phyloP scores from a whole-genome alignment of 306 rosid species.

The Dicorynia guianensis region DNA sequence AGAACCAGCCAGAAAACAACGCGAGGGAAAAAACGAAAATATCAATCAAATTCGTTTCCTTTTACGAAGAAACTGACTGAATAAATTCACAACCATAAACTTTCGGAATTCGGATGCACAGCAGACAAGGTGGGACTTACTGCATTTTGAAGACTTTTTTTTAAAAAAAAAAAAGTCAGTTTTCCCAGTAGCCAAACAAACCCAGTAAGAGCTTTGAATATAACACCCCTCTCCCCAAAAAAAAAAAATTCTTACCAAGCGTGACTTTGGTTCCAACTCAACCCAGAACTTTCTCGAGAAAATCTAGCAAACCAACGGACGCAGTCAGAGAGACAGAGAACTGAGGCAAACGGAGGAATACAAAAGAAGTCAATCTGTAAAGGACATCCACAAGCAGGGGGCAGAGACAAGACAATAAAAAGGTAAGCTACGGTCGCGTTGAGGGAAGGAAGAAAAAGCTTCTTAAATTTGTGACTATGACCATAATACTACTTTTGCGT shows the following conservation, averaged over 20 bases:
- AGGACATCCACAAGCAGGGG: background rate
- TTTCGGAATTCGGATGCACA: background rate
- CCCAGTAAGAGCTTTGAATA: slow-evolving; percentile 32
- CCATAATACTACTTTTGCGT: too few relatives aligned
- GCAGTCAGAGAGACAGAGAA: background rate
- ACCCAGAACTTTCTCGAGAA: slow-evolving; percentile 5
- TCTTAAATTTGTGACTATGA: too few relatives aligned
- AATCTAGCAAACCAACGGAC: background rate
- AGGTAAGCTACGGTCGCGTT: slow-evolving; percentile 11
- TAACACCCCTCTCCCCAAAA: slow-evolving; percentile 28
- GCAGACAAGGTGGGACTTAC: background rate
- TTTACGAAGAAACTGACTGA: background rate
- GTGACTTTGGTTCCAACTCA: slow-evolving; percentile 5
- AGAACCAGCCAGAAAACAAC: background rate
- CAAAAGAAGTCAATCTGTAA: slow-evolving; percentile 3
- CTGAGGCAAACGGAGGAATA: slow-evolving; percentile 13
- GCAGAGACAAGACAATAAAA: background rate
- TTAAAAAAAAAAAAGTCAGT: background rate
- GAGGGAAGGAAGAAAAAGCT: too few relatives aligned
- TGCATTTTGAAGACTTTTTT: too few relatives aligned
- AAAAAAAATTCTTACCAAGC: slow-evolving; percentile 42
- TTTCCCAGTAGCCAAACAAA: slow-evolving; percentile 33
- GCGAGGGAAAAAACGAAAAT: background rate
- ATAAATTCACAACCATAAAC: background rate
- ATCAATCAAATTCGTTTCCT: slow-evolving; percentile 7